Evolutionary conservation across 805 yeast species (phyloP), one percentile per base, ranked within the genome.

Genomic region (Yarrowia sp.): DNA sequence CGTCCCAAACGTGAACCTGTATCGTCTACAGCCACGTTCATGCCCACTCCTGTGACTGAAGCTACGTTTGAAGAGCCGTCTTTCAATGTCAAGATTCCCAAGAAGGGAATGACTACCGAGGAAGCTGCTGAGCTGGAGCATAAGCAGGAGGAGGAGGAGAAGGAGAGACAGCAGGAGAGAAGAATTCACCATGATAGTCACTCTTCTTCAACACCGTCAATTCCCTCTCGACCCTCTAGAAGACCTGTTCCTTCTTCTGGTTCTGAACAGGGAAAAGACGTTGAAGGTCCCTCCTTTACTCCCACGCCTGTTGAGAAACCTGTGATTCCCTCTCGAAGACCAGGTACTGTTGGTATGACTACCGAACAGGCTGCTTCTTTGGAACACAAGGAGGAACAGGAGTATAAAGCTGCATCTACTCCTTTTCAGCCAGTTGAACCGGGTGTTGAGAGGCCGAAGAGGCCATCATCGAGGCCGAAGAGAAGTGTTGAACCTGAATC

Each of bases 21-120:
- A 10, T 11, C 35, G 16, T 8, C 52, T 26, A 35, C 36, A 5
- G 40, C 48, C 14, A 14, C 63, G 0, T 56, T 56, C n/a, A 56
- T 56, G 63, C 63, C 63, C 1, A 56, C 63, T 15, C 63, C 63
- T 2, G 63, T 56, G 8, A 41, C 63, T 2, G 63, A 56, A 14
- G 63, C 63, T 2, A 56, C 63, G 10, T 41, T 5, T 9, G 48
- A 56, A 14, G 48, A 56, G n/a, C 63, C 63, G 1, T 56, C 63
- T 1, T 55, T 55, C 26, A 16, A 42, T 19, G 35, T 9, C 38
- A 55, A 56, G 43, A 41, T 15, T 5, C 48, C 63, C 14, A 22
- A 26, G 38, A 8, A 56, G 38, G 63, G 63, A 3, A 56, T 56
- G 63, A 56, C 63, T 5, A 56, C 63, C 1, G 48, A 22, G 12